These are phyloP conservation scores for Cladosporium cucumerinum DNA, from an alignment of 2,329 filamentous ascomycete genomes.

Conservation along the genomic window DNA sequence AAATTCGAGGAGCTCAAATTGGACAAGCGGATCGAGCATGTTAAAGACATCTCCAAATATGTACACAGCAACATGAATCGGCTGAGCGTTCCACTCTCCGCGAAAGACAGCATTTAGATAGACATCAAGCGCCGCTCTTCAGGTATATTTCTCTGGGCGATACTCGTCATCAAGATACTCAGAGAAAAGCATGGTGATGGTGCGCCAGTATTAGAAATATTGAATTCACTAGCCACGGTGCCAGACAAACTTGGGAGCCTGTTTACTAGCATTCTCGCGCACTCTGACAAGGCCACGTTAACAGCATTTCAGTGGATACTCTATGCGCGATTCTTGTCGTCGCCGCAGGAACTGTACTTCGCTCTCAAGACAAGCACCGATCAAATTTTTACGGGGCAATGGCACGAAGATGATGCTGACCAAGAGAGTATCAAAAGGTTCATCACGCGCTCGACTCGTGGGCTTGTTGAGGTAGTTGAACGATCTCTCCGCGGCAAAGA, in stretches of 20 bases:
- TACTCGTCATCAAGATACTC: neutral
- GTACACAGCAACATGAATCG: neutral
- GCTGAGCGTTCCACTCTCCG: neutral
- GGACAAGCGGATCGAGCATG: neutral
- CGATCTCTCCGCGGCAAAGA: too few relatives aligned
- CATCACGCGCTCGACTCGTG: neutral
- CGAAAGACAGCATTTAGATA: neutral
- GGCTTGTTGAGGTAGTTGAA: neutral
- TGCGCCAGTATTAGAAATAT: neutral
- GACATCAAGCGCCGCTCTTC: neutral
- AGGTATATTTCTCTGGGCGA: neutral
- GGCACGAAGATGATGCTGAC: neutral
- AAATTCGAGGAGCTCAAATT: neutral
- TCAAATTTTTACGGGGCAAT: neutral
- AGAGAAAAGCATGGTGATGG: neutral
- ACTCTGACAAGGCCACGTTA: neutral
- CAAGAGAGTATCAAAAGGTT: neutral
- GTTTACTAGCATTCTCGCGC: neutral
- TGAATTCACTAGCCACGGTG: neutral
- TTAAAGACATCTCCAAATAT: neutral
- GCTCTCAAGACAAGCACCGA: neutral
- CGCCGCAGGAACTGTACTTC: neutral
- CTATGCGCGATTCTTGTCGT: fast-evolving
- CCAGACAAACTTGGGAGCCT: neutral
- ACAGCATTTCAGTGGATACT: neutral